These are phyloP conservation scores for Talaromyces funiculosus DNA, from an alignment of 2,329 filamentous ascomycete genomes.

Conservation along the genomic window DNA sequence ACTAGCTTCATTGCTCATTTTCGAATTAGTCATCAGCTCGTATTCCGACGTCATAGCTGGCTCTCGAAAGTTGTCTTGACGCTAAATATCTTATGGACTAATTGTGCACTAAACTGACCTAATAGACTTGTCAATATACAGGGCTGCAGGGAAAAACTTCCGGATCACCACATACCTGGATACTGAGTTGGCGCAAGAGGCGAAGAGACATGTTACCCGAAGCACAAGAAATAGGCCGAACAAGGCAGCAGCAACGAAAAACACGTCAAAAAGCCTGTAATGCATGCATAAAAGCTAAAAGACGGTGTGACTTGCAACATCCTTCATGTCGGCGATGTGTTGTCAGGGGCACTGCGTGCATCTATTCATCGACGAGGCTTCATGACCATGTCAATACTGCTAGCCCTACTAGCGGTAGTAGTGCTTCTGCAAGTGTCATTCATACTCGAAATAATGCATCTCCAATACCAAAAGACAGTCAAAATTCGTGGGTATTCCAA, in stretches of 20 bases:
- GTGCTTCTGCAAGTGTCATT: not conserved
- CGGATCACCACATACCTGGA: not conserved
- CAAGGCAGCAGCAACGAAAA: not conserved
- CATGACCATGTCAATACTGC: not conserved
- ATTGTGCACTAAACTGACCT: not conserved
- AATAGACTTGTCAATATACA: not conserved
- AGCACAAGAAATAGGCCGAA: not conserved
- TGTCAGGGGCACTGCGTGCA: not conserved
- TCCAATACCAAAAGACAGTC: not conserved
- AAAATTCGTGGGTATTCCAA: not conserved
- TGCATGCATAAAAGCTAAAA: conserved; percentile 11
- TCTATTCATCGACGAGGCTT: conserved; percentile 11
- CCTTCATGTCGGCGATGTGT: conserved; percentile 13
- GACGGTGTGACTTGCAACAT: conserved; percentile 13
- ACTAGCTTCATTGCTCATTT: not conserved
- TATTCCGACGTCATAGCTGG: not conserved
- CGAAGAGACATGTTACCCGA: not conserved
- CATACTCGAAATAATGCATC: not conserved
- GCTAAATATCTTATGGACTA: not conserved
- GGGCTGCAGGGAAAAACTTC: not conserved
- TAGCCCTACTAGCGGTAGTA: not conserved
- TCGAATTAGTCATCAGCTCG: not conserved
- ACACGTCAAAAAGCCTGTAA: conserved; percentile 12
- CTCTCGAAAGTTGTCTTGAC: not conserved
- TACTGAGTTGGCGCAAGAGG: not conserved